Percentiles rank a stretch among this genome's conserved stretches.
Evolutionary conservation across 108 stramenopile species (phyloP).

Genomic region (Aureococcus anophagefferens): DNA sequence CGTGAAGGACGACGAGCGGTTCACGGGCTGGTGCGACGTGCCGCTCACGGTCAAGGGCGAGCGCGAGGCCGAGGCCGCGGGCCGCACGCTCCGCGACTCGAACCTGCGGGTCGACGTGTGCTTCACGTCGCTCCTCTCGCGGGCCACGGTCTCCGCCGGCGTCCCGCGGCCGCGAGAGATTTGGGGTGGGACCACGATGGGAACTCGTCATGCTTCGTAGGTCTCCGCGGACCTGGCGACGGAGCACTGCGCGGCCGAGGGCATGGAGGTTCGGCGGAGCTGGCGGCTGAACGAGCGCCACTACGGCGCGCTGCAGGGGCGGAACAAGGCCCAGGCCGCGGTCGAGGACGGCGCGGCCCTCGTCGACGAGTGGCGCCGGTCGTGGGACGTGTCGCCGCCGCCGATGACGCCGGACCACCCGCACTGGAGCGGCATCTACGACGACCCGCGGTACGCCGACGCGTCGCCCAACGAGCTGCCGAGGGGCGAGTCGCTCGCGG

Average conservation of each 20-base stretch:
- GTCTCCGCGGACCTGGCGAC: no score
- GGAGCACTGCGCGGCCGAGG: no score
- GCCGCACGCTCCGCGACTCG: conserved; percentile 57
- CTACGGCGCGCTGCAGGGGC: conserved; percentile 72
- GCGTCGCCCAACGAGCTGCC: background rate
- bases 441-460: no score
- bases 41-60: conserved; percentile 59
- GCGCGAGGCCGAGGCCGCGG: conserved; percentile 63
- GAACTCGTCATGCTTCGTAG: no score
- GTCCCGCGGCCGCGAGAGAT: no score
- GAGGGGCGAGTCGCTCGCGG: no score
- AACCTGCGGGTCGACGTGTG: conserved; percentile 68
- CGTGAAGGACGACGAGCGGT: conserved; percentile 34
- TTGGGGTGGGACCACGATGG: no score
- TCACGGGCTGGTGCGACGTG: conserved; percentile 67
- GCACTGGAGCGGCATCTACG: no score
- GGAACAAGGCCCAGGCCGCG: conserved; percentile 51
- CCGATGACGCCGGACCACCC: background rate
- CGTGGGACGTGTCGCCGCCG: background rate
- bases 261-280: no score
- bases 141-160: conserved; percentile 54
- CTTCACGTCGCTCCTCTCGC: conserved; percentile 60
- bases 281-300: conserved; percentile 78
- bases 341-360: background rate
- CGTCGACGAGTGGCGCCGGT: conserved; percentile 3